Conservation (phyloP, 257 asterid genomes). For the Capsicum baccatum region DNA sequence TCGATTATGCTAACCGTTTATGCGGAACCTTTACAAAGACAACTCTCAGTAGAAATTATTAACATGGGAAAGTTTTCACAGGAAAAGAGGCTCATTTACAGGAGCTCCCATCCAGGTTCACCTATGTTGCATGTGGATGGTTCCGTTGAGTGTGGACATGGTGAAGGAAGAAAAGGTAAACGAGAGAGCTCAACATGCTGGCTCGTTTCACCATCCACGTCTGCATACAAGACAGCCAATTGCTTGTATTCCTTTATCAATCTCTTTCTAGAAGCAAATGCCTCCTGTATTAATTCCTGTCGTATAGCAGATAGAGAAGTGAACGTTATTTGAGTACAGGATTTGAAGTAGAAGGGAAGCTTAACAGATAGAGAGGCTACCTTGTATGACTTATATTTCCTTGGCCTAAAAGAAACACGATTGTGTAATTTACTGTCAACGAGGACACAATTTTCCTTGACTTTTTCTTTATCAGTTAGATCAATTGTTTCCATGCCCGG, state of each 20-base stretch:
- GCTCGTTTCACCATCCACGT: slow-evolving; percentile 55
- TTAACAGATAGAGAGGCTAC: slow-evolving; percentile 38
- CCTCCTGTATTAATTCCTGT: slow-evolving; percentile 65
- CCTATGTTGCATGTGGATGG: slow-evolving; percentile 40
- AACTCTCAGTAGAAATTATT: slow-evolving; percentile 7
- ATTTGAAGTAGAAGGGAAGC: slow-evolving; percentile 1
- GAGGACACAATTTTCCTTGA: slow-evolving; percentile 36
- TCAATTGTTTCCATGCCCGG: slow-evolving; percentile 62
- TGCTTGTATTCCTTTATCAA: slow-evolving; percentile 73
- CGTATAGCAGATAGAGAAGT: slow-evolving; percentile 1
- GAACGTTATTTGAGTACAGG: slow-evolving; percentile 14
- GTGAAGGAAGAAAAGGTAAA: slow-evolving; percentile 34
- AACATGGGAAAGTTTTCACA: slow-evolving; percentile 11
- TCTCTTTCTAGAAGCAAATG: slow-evolving; percentile 68
- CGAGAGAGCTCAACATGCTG: slow-evolving; percentile 37
- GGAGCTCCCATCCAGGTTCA: slow-evolving; percentile 77
- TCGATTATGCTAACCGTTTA: neutral
- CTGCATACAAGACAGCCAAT: slow-evolving; percentile 63
- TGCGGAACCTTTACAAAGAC: slow-evolving; percentile 15
- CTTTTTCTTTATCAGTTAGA: slow-evolving; percentile 51
- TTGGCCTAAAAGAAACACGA: slow-evolving; percentile 48
- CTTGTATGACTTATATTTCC: slow-evolving; percentile 68
- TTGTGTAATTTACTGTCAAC: slow-evolving; percentile 34
- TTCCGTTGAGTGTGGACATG: slow-evolving; percentile 28
- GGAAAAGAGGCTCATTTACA: slow-evolving; percentile 39